Base-by-base conservation (phyloP, 345 rosid species). In the Gossypium mustelinum region DNA sequence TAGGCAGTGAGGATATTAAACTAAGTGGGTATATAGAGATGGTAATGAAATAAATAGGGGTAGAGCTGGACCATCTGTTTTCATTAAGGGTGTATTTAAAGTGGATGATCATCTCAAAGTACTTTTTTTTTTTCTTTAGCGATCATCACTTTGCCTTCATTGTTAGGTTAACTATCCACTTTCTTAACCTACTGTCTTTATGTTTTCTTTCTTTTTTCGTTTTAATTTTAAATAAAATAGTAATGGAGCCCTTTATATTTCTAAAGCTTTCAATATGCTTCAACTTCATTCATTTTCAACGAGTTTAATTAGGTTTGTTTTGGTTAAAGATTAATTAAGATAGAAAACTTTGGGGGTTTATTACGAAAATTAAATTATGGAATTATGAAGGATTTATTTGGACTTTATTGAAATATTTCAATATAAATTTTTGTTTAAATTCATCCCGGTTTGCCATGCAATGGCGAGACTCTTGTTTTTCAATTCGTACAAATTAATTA, bases 41-140 rank as follows among this genome's bases (percentile, higher is more conserved):
- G 41, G 11, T 3, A 25, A 50, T 12, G 58, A 50, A 68, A 14
- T 48, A 25, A 68, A 24, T 2, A 6, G 70, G 24, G 14, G 56
- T 68, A 66, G 56, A 50, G 58, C 58, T 68, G 72, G 72, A 68
- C 72, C 72, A 50, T 68, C 72, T 24, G 72, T 13, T 50, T 48
- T 50, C 44, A 68, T 50, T 50, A 50, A 34, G 57, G 56, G 56
- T 47, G 29, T 57, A 24, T 68, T 68, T 14, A 22, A 24, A 20
- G 20, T 54, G 5, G 29, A 4, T 68, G 22, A 48, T 24, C 7
- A 68, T 68, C 18, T 48, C 43, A 14, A 14, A 8, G 57, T 68
- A 68, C 57, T 6, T 13, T 9, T 2, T 56, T 6, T 2, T 56
- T n/a, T 34, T 34, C 39, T 34, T 4, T 34, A 34, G 7, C 12